A percentile compares a stretch with the other conserved stretches of the same genome.
These are phyloP conservation scores for Eimeria maxima DNA, from an alignment of 169 alveolate genomes.

Conservation along the genomic window DNA sequence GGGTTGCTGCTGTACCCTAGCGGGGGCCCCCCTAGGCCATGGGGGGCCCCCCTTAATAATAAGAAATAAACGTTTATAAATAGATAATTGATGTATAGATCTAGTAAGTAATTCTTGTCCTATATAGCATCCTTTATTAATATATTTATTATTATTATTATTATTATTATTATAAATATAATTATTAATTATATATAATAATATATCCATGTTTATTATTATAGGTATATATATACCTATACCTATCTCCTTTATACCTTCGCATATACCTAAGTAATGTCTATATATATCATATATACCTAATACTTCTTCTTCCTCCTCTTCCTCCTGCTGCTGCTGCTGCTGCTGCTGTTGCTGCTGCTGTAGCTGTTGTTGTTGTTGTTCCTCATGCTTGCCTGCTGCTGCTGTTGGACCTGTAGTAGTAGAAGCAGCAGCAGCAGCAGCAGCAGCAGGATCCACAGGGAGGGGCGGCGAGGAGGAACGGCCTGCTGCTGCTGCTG, in stretches of 20 bases:
- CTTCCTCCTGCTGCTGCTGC: not conserved
- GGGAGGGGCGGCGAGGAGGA: too few species aligned
- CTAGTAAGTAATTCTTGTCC: constrained; percentile 78
- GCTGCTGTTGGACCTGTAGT: too few species aligned
- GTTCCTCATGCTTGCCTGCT: too few species aligned
- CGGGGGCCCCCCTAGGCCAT: constrained; percentile 63
- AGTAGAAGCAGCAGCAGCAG: too few species aligned
- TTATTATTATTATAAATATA: too few species aligned
- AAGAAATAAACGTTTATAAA: constrained; percentile 40
- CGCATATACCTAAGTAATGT: not conserved
- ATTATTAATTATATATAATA: too few species aligned
- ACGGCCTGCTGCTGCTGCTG: too few species aligned
- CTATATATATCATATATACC: constrained; percentile 10
- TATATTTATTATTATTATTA: too few species aligned
- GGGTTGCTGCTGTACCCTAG: not conserved
- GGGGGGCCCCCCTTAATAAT: constrained; percentile 50
- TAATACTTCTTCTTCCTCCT: too few species aligned
- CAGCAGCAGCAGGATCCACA: too few species aligned
- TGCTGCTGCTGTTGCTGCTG: not conserved
- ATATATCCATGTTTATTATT: constrained; percentile 48
- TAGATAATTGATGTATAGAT: constrained; percentile 70
- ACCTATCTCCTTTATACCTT: constrained; percentile 29
- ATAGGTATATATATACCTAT: not conserved
- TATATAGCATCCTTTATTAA: constrained; percentile 77
- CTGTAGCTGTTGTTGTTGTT: constrained; percentile 28